phyloP scores from a whole-genome alignment of 768 basidiomycete species.

The Termitomyces heimii region DNA sequence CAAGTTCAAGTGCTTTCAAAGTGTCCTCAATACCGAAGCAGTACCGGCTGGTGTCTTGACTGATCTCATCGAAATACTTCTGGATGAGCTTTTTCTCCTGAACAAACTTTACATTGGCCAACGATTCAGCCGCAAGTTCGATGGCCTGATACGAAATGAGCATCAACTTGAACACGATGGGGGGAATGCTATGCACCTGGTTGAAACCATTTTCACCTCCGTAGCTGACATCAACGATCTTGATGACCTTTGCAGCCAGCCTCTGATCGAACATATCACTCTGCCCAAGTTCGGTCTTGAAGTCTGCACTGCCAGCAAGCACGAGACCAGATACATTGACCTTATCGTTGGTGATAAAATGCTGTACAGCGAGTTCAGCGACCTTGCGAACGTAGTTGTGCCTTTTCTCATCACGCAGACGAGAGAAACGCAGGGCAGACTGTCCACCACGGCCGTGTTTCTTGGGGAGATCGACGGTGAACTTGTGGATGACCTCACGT shows the following conservation, averaged over 20 bases:
- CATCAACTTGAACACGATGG: background rate
- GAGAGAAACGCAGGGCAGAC: conserved; percentile 98
- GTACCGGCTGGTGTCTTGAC: conserved; percentile 92
- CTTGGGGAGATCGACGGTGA: conserved; percentile 98
- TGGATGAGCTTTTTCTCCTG: conserved; percentile 98
- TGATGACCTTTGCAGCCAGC: conserved; percentile 88
- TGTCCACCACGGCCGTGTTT: conserved; percentile 99
- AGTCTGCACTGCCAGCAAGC: conserved; percentile 94
- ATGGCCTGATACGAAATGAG: conserved; percentile 62
- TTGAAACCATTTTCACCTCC: conserved; percentile 99
- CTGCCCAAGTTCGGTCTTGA: conserved; percentile 96
- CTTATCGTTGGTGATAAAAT: conserved; percentile 97
- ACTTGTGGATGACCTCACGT: conserved; percentile 95
- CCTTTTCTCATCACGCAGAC: conserved; percentile 97
- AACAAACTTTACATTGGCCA: conserved; percentile 98
- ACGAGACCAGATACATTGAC: conserved; percentile 97
- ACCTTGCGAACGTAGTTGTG: conserved; percentile 99
- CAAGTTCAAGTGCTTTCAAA: conserved; percentile 92
- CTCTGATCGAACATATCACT: conserved; percentile 95
- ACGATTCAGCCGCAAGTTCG: conserved; percentile 91
- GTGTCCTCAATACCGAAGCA: conserved; percentile 98
- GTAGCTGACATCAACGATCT: conserved; percentile 97
- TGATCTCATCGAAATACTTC: conserved; percentile 98
- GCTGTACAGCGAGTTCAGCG: conserved; percentile 93
- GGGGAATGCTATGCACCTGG: conserved; percentile 49